phyloP scores from a whole-genome alignment of 495 filamentous ascomycete genomes.

The Viridothelium virens region DNA sequence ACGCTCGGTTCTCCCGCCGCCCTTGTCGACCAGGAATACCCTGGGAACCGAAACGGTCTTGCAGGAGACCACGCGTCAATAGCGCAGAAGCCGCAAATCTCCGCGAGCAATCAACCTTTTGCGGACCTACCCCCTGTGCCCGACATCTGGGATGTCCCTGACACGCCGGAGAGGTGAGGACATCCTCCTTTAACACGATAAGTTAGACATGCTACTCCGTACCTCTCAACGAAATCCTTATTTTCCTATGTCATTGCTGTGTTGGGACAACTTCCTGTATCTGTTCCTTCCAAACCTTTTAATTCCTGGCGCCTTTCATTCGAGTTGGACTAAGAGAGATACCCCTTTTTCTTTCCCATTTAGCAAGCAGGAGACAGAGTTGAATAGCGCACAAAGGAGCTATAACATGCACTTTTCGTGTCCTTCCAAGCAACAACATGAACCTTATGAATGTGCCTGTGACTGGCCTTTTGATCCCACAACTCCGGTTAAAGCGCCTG shows the following conservation, averaged over 20 bases:
- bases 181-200: background rate
- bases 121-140: conserved; percentile 2
- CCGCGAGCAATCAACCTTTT: conserved; percentile 1
- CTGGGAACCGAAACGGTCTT: background rate
- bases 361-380: background rate
- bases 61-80: background rate
- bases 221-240: background rate
- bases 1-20: background rate
- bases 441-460: background rate
- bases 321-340: background rate
- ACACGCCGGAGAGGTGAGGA: background rate
- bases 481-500: background rate
- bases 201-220: no score
- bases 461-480: background rate
- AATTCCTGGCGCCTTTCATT: background rate
- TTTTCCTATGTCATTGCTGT: background rate
- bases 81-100: background rate
- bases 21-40: background rate
- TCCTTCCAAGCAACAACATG: background rate
- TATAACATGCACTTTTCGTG: conserved; percentile 2
- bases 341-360: background rate
- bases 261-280: background rate
- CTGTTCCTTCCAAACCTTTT: background rate
- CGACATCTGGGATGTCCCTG: conserved; percentile 4
- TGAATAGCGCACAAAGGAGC: background rate